Base-by-base conservation (phyloP, 129 eudicot genomes). In the Pulicaria dysenterica region DNA sequence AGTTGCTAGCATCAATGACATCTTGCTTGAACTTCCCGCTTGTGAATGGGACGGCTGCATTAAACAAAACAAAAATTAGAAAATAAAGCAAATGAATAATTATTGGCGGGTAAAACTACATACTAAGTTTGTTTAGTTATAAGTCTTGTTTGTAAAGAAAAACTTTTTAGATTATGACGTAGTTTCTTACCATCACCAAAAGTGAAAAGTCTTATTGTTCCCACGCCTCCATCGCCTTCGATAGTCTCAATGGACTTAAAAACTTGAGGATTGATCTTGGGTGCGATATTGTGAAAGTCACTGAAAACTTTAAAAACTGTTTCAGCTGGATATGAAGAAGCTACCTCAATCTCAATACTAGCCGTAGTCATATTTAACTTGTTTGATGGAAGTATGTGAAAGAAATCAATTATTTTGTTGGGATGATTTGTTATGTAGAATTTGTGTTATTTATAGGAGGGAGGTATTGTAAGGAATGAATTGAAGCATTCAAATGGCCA, bases 151-250 rank as follows among this genome's bases (percentile, higher is more conserved):
- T 17, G 17, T 14, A 47, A 67, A 14, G 12, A 5, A 5, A 3
- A 1, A 14, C 41, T 42, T 8, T 24, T 17, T 10, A 40, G 37
- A 7, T 2, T 13, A 7, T n/a, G 4, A 4, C 36, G 58, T 3
- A 1, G 3, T 41, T 40, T 16, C 24, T 54, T 70, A 70, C 74
- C 74, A 37, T 70, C 74, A 4, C 74, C 64, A 4, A 70, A 70
- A 11, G 64, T 70, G 50, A 70, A 56, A 9, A 70, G 74, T 36
- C 64, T 55, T 19, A 70, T 41, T 9, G 74, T 70, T 53, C 64
- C 64, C 41, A 70, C 64, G 11, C 64, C 64, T 70, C 74, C 74
- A 19, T 70, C 54, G 5, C 74, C 74, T 42, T 70, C 74, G 13
- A 70, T 2, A 10, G 63, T 70, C 24, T 70, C 74, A 1, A 70